Evolutionary conservation across 2,329 filamentous ascomycete species (phyloP).

Genomic region (Scytalidium lignicola): DNA sequence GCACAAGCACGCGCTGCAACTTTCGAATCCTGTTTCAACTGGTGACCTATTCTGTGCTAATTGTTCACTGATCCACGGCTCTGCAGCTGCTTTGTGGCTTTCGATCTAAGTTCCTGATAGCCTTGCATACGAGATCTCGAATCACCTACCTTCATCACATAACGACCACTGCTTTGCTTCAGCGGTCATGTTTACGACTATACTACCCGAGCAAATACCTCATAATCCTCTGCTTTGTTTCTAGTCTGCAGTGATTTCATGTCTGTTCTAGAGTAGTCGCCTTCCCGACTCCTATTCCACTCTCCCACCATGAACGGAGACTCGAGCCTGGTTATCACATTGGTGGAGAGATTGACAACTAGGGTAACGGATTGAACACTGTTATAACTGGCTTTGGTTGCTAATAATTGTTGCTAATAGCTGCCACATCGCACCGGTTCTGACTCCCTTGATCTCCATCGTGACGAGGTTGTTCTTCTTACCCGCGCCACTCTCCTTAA

Average conservation of each 20-base stretch:
- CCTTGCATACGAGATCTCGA: too few species aligned
- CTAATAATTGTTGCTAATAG: constrained; percentile 29
- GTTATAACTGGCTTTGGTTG: constrained; percentile 1
- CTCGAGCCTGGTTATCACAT: constrained; percentile 53
- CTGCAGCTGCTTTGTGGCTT: too few species aligned
- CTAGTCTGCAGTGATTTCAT: neutral
- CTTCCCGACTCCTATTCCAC: constrained; percentile 1
- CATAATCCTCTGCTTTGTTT: neutral
- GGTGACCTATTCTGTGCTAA: neutral
- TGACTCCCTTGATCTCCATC: constrained; percentile 48
- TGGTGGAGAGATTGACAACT: constrained; percentile 58
- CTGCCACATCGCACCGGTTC: constrained; percentile 60
- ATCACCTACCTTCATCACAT: too few species aligned
- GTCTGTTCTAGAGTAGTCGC: neutral
- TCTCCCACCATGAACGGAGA: constrained; percentile 49
- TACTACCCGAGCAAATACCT: neutral
- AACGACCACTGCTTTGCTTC: neutral
- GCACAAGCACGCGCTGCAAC: neutral
- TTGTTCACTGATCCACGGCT: neutral
- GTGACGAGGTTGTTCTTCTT: constrained; percentile 57
- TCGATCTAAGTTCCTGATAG: too few species aligned
- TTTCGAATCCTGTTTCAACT: neutral
- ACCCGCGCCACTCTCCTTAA: constrained; percentile 58
- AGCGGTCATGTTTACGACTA: neutral
- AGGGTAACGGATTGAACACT: constrained; percentile 39